Base-by-base conservation (phyloP, 495 filamentous ascomycete genomes). In the Jackrogersella minutella region DNA sequence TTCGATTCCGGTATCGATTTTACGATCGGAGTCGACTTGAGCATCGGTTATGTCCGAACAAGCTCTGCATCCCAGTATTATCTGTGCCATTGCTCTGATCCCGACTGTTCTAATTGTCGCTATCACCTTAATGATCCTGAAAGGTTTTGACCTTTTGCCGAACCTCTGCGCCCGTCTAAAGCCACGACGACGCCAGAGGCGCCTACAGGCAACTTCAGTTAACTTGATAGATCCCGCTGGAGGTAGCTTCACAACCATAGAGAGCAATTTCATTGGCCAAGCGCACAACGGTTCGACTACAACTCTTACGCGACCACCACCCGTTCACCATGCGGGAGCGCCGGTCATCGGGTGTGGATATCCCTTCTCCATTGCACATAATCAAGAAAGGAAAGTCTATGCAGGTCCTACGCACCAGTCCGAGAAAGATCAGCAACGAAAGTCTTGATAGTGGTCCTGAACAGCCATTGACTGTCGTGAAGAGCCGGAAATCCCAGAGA, bases 1-100 rank as follows among this genome's bases (percentile, higher is more conserved):
- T 43, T 57, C 43, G 17, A 36, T 9, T 61, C 58, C 24, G 11
- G 49, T 57, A 64, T 68, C 55, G 26, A 41, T 47, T 52, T 43
- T 47, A 11, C 59, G 16, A 51, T 40, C 58, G 44, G 53, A 30
- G 52, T 37, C 60, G 41, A 63, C 66, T 59, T 44, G 31, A 71
- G 67, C 62, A 52, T 68, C 55, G 69, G 73, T 61, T 68, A 73
- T 77, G 74, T 75, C 73, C 71, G 74, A 74, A 50, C 73, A 64
- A 57, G 14, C 62, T 36, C 31, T 61, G 13, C 64, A 66, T 65
- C 70, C 60, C 34, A 40, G 73, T 59, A 71, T 70, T 58, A 76
- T 86, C 62, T 77, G 79, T 55, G 76, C 79, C 34, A 78, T 87
- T 59, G 77, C 86, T 62, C 71, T 87, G n/a, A 78, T 88, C 49